Base-by-base conservation (phyloP, 495 filamentous ascomycete species). In the Penicillium ochrochloron region DNA sequence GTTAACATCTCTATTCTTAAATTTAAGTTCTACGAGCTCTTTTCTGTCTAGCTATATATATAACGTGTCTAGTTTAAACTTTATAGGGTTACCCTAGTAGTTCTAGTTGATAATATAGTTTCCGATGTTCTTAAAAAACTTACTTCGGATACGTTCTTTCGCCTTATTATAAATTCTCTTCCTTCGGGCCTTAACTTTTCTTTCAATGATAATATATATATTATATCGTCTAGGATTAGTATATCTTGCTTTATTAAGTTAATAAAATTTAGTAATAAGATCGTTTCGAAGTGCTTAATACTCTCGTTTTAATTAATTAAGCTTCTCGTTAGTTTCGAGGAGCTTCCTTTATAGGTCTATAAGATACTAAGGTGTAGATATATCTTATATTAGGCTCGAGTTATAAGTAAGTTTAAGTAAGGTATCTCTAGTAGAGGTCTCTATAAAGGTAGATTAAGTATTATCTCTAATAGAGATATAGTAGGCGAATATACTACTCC, bases 381-480 rank as follows among this genome's bases (percentile, higher is more conserved):
- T 27, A 64, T 73, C 64, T 23, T 59, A 57, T 25, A 55, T 73
- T 3, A 73, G 27, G 35, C 61, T 68, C 55, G 51, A 27, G 57
- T 68, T 27, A 17, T 3, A 59, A 8, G 61, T 39, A 10, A 73
- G 66, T 1, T 64, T 73, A 10, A 66, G 27, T 51, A 72, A 50
- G 21, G 70, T 37, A 54, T 72, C 59, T 59, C 70, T 58, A n/a
- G 70, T 27, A 6, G 63, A 66, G 6, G 70, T 73, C 27, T 64
- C 61, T 31, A 73, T 73, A 42, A 73, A 73, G 33, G 58, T 41
- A 41, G 68, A 73, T 60, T 73, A 53, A 42, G 63, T 73, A 31
- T 73, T 39, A 64, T 73, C 61, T 44, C 39, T 51, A 0, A 73
- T 27, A 39, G 65, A 63, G 33, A 70, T 25, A 39, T 73, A 73